Conservation (phyloP, 768 basidiomycete genomes). For the Hortiboletus campestris region DNA sequence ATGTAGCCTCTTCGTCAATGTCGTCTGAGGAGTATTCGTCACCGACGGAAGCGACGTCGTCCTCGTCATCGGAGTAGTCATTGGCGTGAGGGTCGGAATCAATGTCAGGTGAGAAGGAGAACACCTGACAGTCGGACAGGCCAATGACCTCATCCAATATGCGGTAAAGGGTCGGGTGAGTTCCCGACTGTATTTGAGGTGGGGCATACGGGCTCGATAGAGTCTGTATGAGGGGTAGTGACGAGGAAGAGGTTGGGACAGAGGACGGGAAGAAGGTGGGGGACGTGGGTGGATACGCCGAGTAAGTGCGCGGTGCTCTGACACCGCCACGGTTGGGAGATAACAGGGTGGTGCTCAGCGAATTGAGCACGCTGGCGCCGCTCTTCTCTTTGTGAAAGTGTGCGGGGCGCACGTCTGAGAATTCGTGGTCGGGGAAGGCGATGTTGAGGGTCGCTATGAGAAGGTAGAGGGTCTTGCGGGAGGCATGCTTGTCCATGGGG, state of each 20-base stretch:
- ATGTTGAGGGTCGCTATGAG: slow-evolving; percentile 96
- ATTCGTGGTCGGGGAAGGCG: slow-evolving; percentile 97
- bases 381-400: slow-evolving; percentile 85
- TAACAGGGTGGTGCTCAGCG: slow-evolving; percentile 79
- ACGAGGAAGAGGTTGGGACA: slow-evolving; percentile 64
- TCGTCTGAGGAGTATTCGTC: slow-evolving; percentile 71
- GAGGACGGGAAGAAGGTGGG: slow-evolving; percentile 76
- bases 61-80: slow-evolving; percentile 77
- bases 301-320: slow-evolving; percentile 76
- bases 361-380: slow-evolving; percentile 74
- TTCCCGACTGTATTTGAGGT: slow-evolving; percentile 73
- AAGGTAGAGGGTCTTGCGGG: slow-evolving; percentile 91
- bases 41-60: slow-evolving; percentile 61
- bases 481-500: slow-evolving; percentile 78
- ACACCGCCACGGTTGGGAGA: slow-evolving; percentile 67
- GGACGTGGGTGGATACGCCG: slow-evolving; percentile 76
- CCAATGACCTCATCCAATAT: slow-evolving; percentile 89
- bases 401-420: slow-evolving; percentile 85
- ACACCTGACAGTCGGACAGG: slow-evolving; percentile 91
- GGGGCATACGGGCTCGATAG: slow-evolving; percentile 65
- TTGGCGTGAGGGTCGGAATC: slow-evolving; percentile 93
- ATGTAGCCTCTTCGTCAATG: slow-evolving; percentile 71
- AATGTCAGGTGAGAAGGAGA: slow-evolving; percentile 88
- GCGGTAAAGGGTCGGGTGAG: slow-evolving; percentile 85
- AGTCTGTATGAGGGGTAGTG: slow-evolving; percentile 61